Percentiles rank a stretch among this genome's conserved stretches.
phyloP scores from a whole-genome alignment of 768 basidiomycete species.

The Lentinula sp. region DNA sequence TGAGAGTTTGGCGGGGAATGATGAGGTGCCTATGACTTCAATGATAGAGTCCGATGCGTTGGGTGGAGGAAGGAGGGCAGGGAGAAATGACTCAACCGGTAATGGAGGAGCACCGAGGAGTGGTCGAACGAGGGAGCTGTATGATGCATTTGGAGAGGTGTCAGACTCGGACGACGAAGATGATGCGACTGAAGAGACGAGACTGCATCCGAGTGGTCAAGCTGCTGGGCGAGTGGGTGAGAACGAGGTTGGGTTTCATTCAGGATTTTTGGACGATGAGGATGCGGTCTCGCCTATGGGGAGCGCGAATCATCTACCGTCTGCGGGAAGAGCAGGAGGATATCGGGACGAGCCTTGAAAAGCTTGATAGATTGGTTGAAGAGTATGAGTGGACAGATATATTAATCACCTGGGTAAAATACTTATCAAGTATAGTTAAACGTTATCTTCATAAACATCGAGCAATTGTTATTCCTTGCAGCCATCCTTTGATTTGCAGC shows the following conservation, averaged over 20 bases:
- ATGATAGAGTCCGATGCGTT: not conserved
- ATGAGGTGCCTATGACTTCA: constrained; percentile 68
- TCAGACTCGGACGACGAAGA: constrained; percentile 84
- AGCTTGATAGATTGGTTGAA: not conserved
- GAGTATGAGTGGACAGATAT: not conserved
- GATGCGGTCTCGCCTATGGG: constrained; percentile 21
- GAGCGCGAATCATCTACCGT: not conserved
- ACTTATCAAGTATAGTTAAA: not conserved
- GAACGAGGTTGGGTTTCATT: constrained; percentile 56
- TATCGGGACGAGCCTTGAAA: not conserved
- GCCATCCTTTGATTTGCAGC: no score
- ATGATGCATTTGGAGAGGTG: constrained; percentile 92
- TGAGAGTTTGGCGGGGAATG: constrained; percentile 50
- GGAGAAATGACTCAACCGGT: not conserved
- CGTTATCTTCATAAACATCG: no score
- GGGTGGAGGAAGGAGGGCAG: not conserved
- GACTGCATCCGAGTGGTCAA: constrained; percentile 36
- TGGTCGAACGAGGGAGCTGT: constrained; percentile 76
- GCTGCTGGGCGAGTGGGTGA: constrained; percentile 14
- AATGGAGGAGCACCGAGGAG: constrained; percentile 22
- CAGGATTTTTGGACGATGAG: constrained; percentile 81
- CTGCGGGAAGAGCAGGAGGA: not conserved
- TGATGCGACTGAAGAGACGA: constrained; percentile 66
- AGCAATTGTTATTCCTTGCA: no score
- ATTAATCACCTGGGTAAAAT: not conserved